Conservation (phyloP, 2,329 filamentous ascomycete genomes). For the Ophiocordyceps camponoti-floridani region DNA sequence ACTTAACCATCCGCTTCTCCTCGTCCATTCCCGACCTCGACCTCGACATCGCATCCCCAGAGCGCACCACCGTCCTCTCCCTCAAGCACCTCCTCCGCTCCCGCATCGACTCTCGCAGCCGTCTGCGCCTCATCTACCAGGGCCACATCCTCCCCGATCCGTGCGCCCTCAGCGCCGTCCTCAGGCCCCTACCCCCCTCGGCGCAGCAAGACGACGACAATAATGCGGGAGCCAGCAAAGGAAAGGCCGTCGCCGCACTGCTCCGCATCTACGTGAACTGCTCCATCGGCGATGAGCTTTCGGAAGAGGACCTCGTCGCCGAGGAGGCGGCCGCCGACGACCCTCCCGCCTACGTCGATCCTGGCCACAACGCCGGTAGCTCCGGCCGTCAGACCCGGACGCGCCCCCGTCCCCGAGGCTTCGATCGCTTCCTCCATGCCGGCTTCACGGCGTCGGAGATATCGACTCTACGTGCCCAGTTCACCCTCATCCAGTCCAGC, state of each 20-base stretch:
- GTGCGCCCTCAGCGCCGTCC: conserved; percentile 46
- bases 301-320: conserved; percentile 45
- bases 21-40: conserved; percentile 67
- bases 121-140: conserved; percentile 76
- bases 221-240: conserved; percentile 15
- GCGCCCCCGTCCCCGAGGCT: conserved; percentile 41
- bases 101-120: conserved; percentile 48
- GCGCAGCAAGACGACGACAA: conserved; percentile 23
- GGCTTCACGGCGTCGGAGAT: conserved; percentile 77
- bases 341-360: conserved; percentile 17
- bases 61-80: conserved; percentile 52
- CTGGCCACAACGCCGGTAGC: conserved; percentile 21
- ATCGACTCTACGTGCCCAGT: conserved; percentile 70
- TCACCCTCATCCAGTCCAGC: conserved; percentile 65
- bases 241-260: conserved; percentile 37
- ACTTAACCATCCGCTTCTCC: conserved; percentile 81
- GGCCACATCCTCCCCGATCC: conserved; percentile 71
- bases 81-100: conserved; percentile 70
- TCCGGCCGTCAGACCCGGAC: conserved; percentile 26
- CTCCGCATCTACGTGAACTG: conserved; percentile 75
- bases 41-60: conserved; percentile 53
- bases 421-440: conserved; percentile 65
- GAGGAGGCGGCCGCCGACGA: conserved; percentile 36
- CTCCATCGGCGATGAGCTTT: conserved; percentile 65
- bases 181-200: conserved; percentile 44